phyloP scores from a whole-genome alignment of 768 basidiomycete species.

The Botryobasidium botryosum region DNA sequence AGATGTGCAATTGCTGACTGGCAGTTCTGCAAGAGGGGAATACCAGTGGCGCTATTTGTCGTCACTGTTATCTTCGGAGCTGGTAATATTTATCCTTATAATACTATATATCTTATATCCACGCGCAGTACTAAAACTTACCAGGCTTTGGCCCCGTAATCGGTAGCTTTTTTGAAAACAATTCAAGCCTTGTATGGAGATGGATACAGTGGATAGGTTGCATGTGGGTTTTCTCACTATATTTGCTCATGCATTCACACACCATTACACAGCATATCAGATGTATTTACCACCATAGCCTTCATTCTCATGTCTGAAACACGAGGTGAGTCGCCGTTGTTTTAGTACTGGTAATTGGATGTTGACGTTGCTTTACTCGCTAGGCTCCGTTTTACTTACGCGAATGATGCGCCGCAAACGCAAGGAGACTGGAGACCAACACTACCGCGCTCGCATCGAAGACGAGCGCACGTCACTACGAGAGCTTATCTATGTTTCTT shows the following conservation, averaged over 20 bases:
- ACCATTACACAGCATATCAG: too few species aligned
- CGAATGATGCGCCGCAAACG: slow-evolving; percentile 44
- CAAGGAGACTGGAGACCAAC: slow-evolving; percentile 42
- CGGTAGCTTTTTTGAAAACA: slow-evolving; percentile 34
- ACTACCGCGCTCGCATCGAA: slow-evolving; percentile 47
- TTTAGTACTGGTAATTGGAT: not conserved
- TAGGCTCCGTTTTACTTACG: slow-evolving; percentile 43
- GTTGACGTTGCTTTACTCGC: too few species aligned
- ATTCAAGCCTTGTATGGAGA: slow-evolving; percentile 42
- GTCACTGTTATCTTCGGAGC: slow-evolving; percentile 40
- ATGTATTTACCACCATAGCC: too few species aligned
- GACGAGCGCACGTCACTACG: slow-evolving; percentile 38
- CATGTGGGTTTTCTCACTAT: slow-evolving; percentile 27
- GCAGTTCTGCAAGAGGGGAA: slow-evolving; percentile 35
- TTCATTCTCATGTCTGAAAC: too few species aligned
- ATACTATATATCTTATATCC: not conserved
- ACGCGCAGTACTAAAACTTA: not conserved
- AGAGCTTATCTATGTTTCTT: slow-evolving; percentile 50
- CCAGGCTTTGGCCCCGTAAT: slow-evolving; percentile 35
- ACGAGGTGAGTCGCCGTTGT: not conserved
- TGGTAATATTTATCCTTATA: slow-evolving; percentile 19
- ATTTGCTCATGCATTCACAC: not conserved
- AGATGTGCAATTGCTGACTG: not conserved
- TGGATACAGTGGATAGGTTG: slow-evolving; percentile 76
- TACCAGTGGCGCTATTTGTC: slow-evolving; percentile 64